These are phyloP conservation scores for Leucosporidium yakuticum DNA, from an alignment of 768 basidiomycete genomes.

Conservation along the genomic window DNA sequence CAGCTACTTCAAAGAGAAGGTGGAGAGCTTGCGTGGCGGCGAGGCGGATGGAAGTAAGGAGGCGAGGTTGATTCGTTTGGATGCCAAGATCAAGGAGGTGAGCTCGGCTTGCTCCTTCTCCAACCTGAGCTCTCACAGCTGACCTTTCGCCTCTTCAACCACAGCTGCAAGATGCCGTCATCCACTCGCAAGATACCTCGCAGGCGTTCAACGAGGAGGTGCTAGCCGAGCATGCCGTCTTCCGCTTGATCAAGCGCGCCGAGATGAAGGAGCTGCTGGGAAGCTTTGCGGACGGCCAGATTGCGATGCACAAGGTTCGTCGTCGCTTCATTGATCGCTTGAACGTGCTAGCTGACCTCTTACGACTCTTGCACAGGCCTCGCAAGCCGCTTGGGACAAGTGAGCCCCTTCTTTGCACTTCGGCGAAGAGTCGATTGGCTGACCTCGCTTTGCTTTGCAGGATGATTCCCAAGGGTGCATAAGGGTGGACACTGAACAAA, in stretches of 20 bases:
- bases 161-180: conserved; percentile 6
- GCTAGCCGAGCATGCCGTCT: conserved; percentile 78
- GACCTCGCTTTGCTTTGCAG: background rate
- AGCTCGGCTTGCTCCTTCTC: conserved; percentile 24
- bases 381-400: conserved; percentile 3
- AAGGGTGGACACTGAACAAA: no score
- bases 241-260: conserved; percentile 80
- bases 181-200: conserved; percentile 3
- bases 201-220: conserved; percentile 96
- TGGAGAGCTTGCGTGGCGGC: conserved; percentile 83
- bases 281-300: conserved; percentile 85
- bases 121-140: background rate
- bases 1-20: conserved; percentile 83
- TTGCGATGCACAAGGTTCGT: conserved; percentile 65
- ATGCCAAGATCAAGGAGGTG: conserved; percentile 92
- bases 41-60: conserved; percentile 90
- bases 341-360: no score
- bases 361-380: no score
- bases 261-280: conserved; percentile 97
- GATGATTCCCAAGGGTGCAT: background rate
- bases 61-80: conserved; percentile 87
- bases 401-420: background rate
- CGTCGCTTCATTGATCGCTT: background rate
- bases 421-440: background rate
- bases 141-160: background rate